Evolutionary conservation across 139 green algal species (phyloP), one percentile per base, ranked within the genome.

Genomic region (Pycnococcus provasolii): DNA sequence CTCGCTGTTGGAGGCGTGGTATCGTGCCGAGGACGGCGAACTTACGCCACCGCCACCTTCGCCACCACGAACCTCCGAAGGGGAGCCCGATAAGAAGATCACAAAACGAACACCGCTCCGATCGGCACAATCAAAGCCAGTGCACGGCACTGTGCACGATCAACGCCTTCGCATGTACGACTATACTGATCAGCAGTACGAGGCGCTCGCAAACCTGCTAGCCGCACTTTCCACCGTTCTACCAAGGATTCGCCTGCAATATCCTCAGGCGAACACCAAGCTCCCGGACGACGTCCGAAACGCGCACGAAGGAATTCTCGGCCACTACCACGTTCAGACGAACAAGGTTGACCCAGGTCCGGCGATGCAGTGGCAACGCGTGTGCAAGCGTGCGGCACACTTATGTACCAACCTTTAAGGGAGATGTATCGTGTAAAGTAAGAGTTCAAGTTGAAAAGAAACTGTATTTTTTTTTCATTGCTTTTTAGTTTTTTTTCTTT

Each of bases 241-340:
- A 55, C 48, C 48, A 11, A 11, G 48, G 9, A 55, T 55, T 55
- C 9, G 9, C 9, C 48, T 11, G 11, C 9, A 9, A 37, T 63
- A 51, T 63, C 57, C 57, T 11, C 8, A 9, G 9, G 57, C 40
- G 9, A 11, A 43, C 57, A 63, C 57, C 9, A 8, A 63, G 57
- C 8, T 63, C 7, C 60, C 60, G 39, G 8, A 15, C 8, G 9
- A 66, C 39, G 45, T 60, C 9, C 60, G 58, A 26, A 6, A 6
- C 6, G 11, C 9, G 9, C 59, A 60, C 45, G 8, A 62, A 5
- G 60, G 60, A n/a, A 15, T 66, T 62, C 9, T 66, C 5, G 60
- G 60, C 5, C 60, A 66, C 45, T 66, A 60, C 45, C 60, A 66
- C 45, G 60, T 66, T 6, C 60, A 66, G 60, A 58, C 45, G 8